Conservation (phyloP, 208 protist genomes). For the Trypanosomatidae sp. region DNA sequence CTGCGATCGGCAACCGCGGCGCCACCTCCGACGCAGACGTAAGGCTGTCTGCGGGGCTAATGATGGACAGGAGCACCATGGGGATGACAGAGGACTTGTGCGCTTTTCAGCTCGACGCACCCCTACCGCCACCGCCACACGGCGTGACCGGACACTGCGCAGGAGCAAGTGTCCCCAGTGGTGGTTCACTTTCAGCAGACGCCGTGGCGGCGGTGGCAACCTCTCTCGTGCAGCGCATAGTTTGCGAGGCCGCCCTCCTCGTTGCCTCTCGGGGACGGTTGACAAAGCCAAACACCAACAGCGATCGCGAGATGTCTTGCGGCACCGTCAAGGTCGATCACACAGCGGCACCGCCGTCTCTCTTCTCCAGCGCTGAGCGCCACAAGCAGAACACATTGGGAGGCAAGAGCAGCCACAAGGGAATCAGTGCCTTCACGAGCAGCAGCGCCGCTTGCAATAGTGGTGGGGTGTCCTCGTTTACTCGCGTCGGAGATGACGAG, state of each 20-base stretch:
- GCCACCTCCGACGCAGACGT: background rate
- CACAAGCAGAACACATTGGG: background rate
- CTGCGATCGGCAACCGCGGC: background rate
- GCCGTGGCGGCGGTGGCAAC: background rate
- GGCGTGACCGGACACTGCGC: background rate
- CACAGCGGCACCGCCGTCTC: background rate
- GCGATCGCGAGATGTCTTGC: background rate
- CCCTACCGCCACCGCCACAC: background rate
- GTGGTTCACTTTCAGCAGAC: background rate
- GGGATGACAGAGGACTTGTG: background rate
- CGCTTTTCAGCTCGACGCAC: constrained; percentile 9
- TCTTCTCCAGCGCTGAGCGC: background rate
- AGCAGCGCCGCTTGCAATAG: background rate
- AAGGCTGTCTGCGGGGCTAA: background rate
- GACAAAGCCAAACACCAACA: background rate
- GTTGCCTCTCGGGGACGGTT: background rate
- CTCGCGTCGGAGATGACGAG: background rate
- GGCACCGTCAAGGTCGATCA: background rate
- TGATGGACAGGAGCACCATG: background rate
- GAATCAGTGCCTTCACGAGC: background rate
- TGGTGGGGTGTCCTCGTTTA: too few species aligned
- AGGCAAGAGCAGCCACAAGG: background rate
- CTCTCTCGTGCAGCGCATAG: background rate
- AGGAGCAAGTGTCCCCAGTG: background rate
- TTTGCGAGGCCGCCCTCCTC: constrained; percentile 8